These are phyloP conservation scores for Stagonosporopsis vannaccii DNA, from an alignment of 2,329 filamentous ascomycete genomes.

Conservation along the genomic window DNA sequence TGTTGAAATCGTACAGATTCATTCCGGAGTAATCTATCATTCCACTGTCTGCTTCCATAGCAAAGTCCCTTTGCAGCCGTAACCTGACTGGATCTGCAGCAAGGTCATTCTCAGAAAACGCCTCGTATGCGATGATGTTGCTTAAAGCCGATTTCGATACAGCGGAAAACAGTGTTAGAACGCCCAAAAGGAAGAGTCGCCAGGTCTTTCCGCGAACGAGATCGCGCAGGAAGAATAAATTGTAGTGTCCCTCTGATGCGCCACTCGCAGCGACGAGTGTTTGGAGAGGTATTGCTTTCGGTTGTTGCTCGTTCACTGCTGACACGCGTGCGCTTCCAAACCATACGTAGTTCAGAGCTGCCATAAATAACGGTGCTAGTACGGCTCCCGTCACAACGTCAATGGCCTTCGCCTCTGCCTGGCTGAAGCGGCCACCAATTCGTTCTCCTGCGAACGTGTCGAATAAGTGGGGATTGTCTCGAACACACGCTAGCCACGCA, in stretches of 20 bases:
- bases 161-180: background rate
- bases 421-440: background rate
- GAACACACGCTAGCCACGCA: background rate
- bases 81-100: background rate
- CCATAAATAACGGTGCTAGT: background rate
- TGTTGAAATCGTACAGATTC: background rate
- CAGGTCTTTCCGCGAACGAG: background rate
- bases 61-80: background rate
- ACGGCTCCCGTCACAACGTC: background rate
- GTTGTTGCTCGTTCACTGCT: background rate
- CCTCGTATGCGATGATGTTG: background rate
- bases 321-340: background rate
- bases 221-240: background rate
- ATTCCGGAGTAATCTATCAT: background rate
- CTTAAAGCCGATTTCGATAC: background rate
- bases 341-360: background rate
- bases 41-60: background rate
- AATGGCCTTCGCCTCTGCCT: background rate
- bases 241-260: background rate
- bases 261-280: background rate
- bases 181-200: background rate
- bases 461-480: background rate
- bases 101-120: background rate
- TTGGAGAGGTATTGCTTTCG: background rate
- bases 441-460: background rate